Evolutionary conservation across 2,329 filamentous ascomycete species (phyloP).

Genomic region (Mycosphaerella arachidis): DNA sequence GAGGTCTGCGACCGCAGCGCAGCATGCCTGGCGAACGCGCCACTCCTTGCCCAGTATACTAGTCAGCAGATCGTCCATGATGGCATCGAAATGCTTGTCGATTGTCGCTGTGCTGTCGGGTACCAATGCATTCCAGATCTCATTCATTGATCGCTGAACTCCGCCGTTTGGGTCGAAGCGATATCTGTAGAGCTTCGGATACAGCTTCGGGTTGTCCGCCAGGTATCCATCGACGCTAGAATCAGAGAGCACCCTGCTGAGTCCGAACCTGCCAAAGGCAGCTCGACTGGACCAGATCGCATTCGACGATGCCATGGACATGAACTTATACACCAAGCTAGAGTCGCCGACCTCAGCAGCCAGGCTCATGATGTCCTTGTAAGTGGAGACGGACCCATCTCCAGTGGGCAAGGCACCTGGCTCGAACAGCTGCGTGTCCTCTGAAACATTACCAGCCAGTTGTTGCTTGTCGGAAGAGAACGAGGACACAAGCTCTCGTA

Average conservation of each 20-base stretch:
- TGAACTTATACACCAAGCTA: conserved; percentile 95
- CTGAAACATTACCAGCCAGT: conserved; percentile 69
- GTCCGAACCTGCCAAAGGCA: conserved; percentile 87
- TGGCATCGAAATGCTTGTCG: conserved; percentile 77
- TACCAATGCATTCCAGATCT: conserved; percentile 95
- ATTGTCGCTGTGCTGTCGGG: conserved; percentile 77
- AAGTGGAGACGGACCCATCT: conserved; percentile 87
- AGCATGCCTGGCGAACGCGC: conserved; percentile 88
- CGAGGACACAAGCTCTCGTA: conserved; percentile 79
- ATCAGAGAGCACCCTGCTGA: conserved; percentile 87
- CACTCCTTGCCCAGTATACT: conserved; percentile 89
- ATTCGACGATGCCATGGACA: conserved; percentile 93
- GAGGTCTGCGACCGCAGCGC: conserved; percentile 81
- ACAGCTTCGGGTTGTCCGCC: conserved; percentile 84
- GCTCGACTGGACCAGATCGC: conserved; percentile 97
- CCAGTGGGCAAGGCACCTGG: conserved; percentile 84
- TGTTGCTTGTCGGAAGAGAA: conserved; percentile 74
- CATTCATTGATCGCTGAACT: conserved; percentile 91
- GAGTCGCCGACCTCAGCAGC: conserved; percentile 97
- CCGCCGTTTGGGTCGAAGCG: conserved; percentile 92
- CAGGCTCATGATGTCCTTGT: conserved; percentile 92
- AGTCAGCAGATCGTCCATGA: conserved; percentile 79
- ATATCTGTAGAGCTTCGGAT: conserved; percentile 91
- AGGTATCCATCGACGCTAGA: conserved; percentile 64
- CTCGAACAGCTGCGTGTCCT: conserved; percentile 90